Conservation (phyloP, 1,284 basidiomycete species). For the Sutorius eximius region DNA sequence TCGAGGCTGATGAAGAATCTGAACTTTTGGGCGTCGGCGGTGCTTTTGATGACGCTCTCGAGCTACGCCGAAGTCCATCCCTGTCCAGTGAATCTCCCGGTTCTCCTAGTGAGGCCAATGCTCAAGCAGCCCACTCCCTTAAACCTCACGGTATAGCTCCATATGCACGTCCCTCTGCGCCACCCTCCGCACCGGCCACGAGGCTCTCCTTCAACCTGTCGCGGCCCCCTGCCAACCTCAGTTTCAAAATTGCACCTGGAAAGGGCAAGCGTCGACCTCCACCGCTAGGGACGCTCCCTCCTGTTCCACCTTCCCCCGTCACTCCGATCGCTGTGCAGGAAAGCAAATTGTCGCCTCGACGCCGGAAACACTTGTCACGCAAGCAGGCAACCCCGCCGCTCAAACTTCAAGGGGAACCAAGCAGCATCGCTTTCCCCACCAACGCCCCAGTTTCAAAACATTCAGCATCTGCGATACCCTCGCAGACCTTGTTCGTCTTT, state of each 20-base stretch:
- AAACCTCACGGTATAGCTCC: slow-evolving; percentile 10
- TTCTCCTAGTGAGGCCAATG: slow-evolving; percentile 29
- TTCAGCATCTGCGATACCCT: slow-evolving; percentile 41
- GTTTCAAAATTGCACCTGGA: slow-evolving; percentile 47
- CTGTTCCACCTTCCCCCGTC: slow-evolving; percentile 68
- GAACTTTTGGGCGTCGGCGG: slow-evolving; percentile 68
- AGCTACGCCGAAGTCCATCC: slow-evolving; percentile 36
- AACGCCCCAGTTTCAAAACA: slow-evolving; percentile 15
- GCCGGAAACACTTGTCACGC: slow-evolving; percentile 42
- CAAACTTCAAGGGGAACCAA: slow-evolving; percentile 39
- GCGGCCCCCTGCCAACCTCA: slow-evolving; percentile 47
- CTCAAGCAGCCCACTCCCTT: slow-evolving; percentile 10
- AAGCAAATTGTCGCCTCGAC: slow-evolving; percentile 23
- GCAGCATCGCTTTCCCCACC: slow-evolving; percentile 29
- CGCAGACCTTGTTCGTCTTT: slow-evolving; percentile 81
- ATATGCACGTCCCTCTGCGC: slow-evolving; percentile 10
- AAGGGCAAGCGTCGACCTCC: slow-evolving; percentile 60
- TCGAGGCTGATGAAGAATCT: slow-evolving; percentile 77
- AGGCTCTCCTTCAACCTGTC: slow-evolving; percentile 51
- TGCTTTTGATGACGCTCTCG: slow-evolving; percentile 55
- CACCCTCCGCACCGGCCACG: slow-evolving; percentile 40
- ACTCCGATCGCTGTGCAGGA: slow-evolving; percentile 45
- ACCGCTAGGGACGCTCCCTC: slow-evolving; percentile 60
- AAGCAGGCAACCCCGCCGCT: slow-evolving; percentile 57
- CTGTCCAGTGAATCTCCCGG: slow-evolving; percentile 36